A percentile compares a stretch with the other conserved stretches of the same genome.
Evolutionary conservation across 2,329 filamentous ascomycete species (phyloP).

Genomic region (Podosphaera fusca): DNA sequence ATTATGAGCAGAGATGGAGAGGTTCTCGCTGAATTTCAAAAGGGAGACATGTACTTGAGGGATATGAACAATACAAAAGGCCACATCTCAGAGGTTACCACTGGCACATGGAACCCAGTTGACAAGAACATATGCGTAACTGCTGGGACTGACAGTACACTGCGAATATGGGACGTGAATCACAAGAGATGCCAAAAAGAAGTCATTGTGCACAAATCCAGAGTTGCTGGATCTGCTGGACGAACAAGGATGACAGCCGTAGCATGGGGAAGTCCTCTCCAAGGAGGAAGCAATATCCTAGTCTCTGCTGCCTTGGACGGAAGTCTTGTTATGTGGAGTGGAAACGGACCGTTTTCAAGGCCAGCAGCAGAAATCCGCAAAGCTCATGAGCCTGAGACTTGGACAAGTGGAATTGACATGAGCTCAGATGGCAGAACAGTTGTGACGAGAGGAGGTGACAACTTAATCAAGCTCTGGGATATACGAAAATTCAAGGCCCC

Average conservation of each 20-base stretch:
- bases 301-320: slow-evolving; percentile 73
- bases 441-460: slow-evolving; percentile 74
- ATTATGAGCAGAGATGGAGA: slow-evolving; percentile 79
- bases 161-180: slow-evolving; percentile 94
- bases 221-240: slow-evolving; percentile 65
- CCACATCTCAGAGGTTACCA: slow-evolving; percentile 77
- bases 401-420: slow-evolving; percentile 81
- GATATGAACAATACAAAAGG: slow-evolving; percentile 98
- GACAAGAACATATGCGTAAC: slow-evolving; percentile 72
- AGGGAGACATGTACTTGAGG: slow-evolving; percentile 93
- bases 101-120: slow-evolving; percentile 74
- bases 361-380: slow-evolving; percentile 65
- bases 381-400: slow-evolving; percentile 62
- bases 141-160: slow-evolving; percentile 79
- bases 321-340: slow-evolving; percentile 74
- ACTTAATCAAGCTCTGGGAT: slow-evolving; percentile 91
- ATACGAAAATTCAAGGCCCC: slow-evolving; percentile 85
- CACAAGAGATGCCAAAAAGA: slow-evolving; percentile 76
- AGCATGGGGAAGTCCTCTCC: slow-evolving; percentile 54
- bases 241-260: slow-evolving; percentile 87
- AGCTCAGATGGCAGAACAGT: slow-evolving; percentile 78
- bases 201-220: slow-evolving; percentile 88
- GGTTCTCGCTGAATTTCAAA: slow-evolving; percentile 66
- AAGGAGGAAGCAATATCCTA: slow-evolving; percentile 59
- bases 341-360: slow-evolving; percentile 64